These are phyloP conservation scores for Trichoderma oligosporum DNA, from an alignment of 2,329 filamentous ascomycete genomes.

Conservation along the genomic window DNA sequence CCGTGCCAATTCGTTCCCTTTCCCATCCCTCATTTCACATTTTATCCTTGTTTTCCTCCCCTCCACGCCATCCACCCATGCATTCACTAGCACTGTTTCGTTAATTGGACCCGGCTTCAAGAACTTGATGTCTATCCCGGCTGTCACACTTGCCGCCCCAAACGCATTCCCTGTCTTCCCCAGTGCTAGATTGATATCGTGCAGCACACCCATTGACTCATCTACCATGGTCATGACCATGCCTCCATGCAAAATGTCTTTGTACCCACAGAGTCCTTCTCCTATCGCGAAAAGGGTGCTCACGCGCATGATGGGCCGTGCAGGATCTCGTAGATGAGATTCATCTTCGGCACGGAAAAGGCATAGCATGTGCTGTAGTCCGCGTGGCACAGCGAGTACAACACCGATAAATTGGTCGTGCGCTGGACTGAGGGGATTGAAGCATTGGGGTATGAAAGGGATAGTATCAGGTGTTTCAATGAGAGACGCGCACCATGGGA, in stretches of 20 bases:
- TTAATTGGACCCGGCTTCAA: slow-evolving; percentile 32
- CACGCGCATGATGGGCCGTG: slow-evolving; percentile 29
- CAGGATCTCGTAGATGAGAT: slow-evolving; percentile 25
- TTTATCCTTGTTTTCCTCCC: slow-evolving; percentile 34
- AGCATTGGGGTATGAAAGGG: slow-evolving; percentile 34
- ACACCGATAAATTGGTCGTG: slow-evolving; percentile 37
- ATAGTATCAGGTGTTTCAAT: slow-evolving; percentile 29
- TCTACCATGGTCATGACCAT: slow-evolving; percentile 36
- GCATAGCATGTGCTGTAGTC: slow-evolving; percentile 34
- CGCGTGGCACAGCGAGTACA: slow-evolving; percentile 30
- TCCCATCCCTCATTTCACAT: slow-evolving; percentile 31
- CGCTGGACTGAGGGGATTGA: slow-evolving; percentile 28
- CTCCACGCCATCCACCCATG: slow-evolving; percentile 31
- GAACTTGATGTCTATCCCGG: slow-evolving; percentile 34
- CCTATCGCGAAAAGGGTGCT: slow-evolving; percentile 34
- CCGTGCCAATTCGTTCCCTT: slow-evolving; percentile 30
- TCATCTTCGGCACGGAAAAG: slow-evolving; percentile 31
- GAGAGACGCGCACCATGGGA: slow-evolving; percentile 36
- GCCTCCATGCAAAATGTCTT: slow-evolving; percentile 36
- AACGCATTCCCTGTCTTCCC: slow-evolving; percentile 31
- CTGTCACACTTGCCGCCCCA: slow-evolving; percentile 33
- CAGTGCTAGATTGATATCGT: slow-evolving; percentile 36
- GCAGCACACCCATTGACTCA: slow-evolving; percentile 36
- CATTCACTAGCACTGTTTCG: slow-evolving; percentile 31
- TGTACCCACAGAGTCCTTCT: slow-evolving; percentile 34